Base-by-base conservation (phyloP, 1,139 yeast species). In the Candida sp. region DNA sequence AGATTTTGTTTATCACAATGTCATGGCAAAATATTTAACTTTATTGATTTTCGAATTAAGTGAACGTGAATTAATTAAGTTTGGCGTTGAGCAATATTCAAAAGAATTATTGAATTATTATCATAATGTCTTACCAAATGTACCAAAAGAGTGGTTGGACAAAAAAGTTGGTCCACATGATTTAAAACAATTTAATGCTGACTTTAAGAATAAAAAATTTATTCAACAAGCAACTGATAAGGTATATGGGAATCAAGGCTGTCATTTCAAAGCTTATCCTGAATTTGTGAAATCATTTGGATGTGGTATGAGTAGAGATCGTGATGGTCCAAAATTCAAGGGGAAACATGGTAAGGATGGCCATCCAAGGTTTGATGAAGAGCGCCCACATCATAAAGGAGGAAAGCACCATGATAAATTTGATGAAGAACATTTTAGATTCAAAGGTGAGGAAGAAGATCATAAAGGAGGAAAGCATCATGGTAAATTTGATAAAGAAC, bases 1-100 rank as follows among this genome's bases (percentile, higher is more conserved):
- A 9, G 77, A 73, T 0, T 79, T 76, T 49, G 67, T 70, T 21
- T 66, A 65, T 46, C 90, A 84, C 50, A 77, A 75, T 50, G 67
- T 78, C 21, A 60, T 82, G 44, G 81, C 89, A 3, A 81, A 80
- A 53, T 80, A 77, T 55, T 62, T 78, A 43, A 85, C 89, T 0
- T 65, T 84, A 43, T 58, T 81, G 12, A 66, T 75, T 1, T 62
- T 84, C 45, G 73, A 72, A 43, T 58, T 84, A 42, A 67, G 77
- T 50, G 87, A 84, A 50, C 70, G 65, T 39, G 85, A 81, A 54
- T 68, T 84, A 4, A 60, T 78, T 5, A 64, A 64, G 33, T 64
- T 77, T 43, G 59, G 60, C 19, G 49, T 73, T 4, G 30, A 50
- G 3, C 73, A 68, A 37, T 77, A 77, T 49, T 58, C 77, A 7